These are phyloP conservation scores for Neonectria ditissima DNA, from an alignment of 2,329 filamentous ascomycete genomes.

Conservation along the genomic window DNA sequence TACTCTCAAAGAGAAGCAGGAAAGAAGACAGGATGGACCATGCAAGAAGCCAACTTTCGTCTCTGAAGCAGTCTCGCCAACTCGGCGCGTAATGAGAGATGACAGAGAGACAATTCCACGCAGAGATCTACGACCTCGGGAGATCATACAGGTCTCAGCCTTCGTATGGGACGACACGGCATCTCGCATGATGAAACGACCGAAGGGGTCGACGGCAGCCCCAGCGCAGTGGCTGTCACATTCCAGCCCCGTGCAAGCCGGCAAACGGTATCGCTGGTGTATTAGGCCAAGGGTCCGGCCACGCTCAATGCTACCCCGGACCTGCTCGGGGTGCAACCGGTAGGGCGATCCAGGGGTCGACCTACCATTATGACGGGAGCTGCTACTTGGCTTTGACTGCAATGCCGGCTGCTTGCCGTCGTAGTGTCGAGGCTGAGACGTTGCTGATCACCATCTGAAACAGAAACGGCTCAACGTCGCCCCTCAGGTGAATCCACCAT, in stretches of 20 bases:
- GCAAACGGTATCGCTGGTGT: not conserved
- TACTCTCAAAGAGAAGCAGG: not conserved
- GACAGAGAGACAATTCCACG: conserved; percentile 10
- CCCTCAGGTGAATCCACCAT: not conserved
- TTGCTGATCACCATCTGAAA: conserved; percentile 40
- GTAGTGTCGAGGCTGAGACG: conserved; percentile 38
- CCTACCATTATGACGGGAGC: conserved; percentile 8
- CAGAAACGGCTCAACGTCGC: conserved; percentile 32
- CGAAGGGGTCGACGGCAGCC: conserved; percentile 21
- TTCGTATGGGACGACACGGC: conserved; percentile 9
- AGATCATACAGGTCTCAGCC: conserved; percentile 12
- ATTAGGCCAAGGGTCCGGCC: conserved; percentile 5
- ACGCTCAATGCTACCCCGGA: conserved; percentile 16
- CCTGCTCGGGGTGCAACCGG: conserved; percentile 12
- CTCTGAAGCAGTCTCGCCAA: conserved; percentile 18
- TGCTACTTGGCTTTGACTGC: conserved; percentile 22
- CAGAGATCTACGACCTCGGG: conserved; percentile 10
- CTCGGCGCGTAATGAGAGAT: conserved; percentile 14
- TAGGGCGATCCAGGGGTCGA: conserved; percentile 1
- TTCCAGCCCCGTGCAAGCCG: conserved; percentile 17
- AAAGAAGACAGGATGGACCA: conserved; percentile 11
- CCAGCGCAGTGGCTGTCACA: conserved; percentile 19
- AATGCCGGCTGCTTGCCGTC: conserved; percentile 26
- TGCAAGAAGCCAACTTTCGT: conserved; percentile 8
- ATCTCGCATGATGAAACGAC: conserved; percentile 21